Evolutionary conservation across 1,284 basidiomycete genomes (phyloP), one percentile per base, ranked within the genome.

Genomic region (Vanrija humicola): DNA sequence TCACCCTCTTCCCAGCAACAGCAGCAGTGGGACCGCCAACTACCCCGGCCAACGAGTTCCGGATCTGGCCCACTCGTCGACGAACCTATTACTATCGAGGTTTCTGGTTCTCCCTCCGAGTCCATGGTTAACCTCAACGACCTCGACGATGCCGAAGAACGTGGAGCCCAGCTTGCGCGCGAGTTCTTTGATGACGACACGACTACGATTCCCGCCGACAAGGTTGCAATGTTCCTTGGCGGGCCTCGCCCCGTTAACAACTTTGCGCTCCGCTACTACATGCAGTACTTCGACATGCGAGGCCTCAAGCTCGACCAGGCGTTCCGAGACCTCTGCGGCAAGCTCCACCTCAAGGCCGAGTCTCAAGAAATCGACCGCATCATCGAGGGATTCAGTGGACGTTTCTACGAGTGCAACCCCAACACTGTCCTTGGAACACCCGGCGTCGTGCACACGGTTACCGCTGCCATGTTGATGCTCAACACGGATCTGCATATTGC

Each of bases 331-430:
- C 79, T 99, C 5, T 98, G 94, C 72, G 84, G 85, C 21, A 96
- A 95, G 73, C 82, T 99, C 4, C 96, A 85, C 73, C 82, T 98
- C 56, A 93, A 92, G 71, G 95, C 87, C 2, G 95, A 99, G 77
- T 96, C 95, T 0, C 96, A 98, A 72, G 94, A 98, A 77, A 87
- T 99, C 39, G 96, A 98, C 75, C 86, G 95, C 43, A 96, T 99
- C 64, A 81, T 99, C 18, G 89, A 89, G 63, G 87, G 87, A 59
- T 98, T 98, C 68, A 89, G 88, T 60, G 80, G 85, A 45, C 83
- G 91, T 8, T 99, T 89, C 76, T 93, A 86, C 83, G 86, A 92
- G 49, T 93, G 90, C 72, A 98, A 98, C 72, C 87, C 89, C 0
- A 79, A 79, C 3, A 83, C 84, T 23, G 69, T 90, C 7, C 94